phyloP scores from a whole-genome alignment of 768 basidiomycete species.

The Baorangia bicolor region DNA sequence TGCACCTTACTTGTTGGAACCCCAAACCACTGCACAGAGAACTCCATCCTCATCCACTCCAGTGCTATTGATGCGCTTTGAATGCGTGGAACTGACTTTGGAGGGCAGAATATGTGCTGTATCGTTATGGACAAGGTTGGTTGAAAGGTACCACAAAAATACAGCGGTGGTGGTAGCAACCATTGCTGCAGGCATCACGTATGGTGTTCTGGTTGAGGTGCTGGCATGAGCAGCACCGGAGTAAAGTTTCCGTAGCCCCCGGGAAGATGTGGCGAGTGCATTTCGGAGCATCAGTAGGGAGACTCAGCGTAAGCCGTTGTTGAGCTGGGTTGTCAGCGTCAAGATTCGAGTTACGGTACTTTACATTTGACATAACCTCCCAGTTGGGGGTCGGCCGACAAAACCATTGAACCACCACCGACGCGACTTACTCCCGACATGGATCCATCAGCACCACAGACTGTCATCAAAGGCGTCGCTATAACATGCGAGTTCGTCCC shows the following conservation, averaged over 20 bases:
- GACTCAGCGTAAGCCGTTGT: too few relatives aligned
- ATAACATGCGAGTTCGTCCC: conserved; percentile 80
- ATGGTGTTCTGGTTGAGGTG: neutral
- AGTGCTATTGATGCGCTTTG: conserved; percentile 19
- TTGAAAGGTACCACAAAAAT: conserved; percentile 40
- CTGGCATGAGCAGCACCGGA: conserved; percentile 8
- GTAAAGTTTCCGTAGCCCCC: neutral
- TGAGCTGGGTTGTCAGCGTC: too few relatives aligned
- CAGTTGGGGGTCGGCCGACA: neutral
- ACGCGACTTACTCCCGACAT: conserved; percentile 7
- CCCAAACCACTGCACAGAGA: conserved; percentile 65
- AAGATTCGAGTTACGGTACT: neutral
- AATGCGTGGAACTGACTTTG: neutral
- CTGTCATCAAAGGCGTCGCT: conserved; percentile 56
- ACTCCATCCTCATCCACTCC: conserved; percentile 25
- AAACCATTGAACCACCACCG: neutral
- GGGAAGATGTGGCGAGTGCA: conserved; percentile 1
- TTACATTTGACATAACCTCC: neutral
- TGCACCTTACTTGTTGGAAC: conserved; percentile 62
- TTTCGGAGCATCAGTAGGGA: conserved; percentile 15
- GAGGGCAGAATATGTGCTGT: conserved; percentile 11
- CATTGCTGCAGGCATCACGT: conserved; percentile 8
- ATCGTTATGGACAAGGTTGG: conserved; percentile 39
- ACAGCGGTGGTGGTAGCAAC: conserved; percentile 28
- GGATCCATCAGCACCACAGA: conserved; percentile 37